Conservation (phyloP, 2,329 filamentous ascomycete species). For the Ophiostoma sp. region DNA sequence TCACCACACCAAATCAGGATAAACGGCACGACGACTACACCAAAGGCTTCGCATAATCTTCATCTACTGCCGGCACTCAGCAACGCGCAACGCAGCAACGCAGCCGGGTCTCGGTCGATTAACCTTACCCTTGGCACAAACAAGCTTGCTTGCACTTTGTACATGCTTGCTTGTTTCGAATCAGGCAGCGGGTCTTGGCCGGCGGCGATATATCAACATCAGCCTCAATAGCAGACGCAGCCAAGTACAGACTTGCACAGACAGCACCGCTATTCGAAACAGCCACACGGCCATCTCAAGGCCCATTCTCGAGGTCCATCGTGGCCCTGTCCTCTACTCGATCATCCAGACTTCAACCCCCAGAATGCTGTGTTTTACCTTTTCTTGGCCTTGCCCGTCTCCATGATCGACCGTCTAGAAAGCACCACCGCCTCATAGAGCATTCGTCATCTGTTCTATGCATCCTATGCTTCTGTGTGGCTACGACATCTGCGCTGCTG, state of each 20-base stretch:
- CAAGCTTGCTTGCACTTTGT: slow-evolving; percentile 14
- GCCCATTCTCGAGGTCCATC: not conserved
- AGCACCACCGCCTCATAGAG: slow-evolving; percentile 1
- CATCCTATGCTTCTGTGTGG: not conserved
- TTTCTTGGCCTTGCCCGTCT: not conserved
- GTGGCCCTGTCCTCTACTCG: too few relatives aligned
- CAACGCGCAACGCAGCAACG: not conserved
- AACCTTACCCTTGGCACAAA: slow-evolving; percentile 13
- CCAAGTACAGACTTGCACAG: not conserved
- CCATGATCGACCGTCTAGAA: not conserved
- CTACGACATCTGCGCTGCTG: not conserved
- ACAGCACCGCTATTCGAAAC: not conserved
- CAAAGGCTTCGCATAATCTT: not conserved
- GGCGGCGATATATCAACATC: not conserved
- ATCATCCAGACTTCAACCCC: too few relatives aligned
- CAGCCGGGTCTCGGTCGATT: not conserved
- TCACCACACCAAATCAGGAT: not conserved
- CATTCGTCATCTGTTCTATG: not conserved
- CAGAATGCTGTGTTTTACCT: not conserved
- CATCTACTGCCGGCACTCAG: not conserved
- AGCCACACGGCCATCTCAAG: not conserved
- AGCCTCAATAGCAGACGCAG: slow-evolving; percentile 2
- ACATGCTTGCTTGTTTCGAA: slow-evolving; percentile 3
- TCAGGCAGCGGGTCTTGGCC: slow-evolving; percentile 2
- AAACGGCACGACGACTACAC: not conserved